Base-by-base conservation (phyloP, 129 eudicot genomes). In the Flaveria trinervia region DNA sequence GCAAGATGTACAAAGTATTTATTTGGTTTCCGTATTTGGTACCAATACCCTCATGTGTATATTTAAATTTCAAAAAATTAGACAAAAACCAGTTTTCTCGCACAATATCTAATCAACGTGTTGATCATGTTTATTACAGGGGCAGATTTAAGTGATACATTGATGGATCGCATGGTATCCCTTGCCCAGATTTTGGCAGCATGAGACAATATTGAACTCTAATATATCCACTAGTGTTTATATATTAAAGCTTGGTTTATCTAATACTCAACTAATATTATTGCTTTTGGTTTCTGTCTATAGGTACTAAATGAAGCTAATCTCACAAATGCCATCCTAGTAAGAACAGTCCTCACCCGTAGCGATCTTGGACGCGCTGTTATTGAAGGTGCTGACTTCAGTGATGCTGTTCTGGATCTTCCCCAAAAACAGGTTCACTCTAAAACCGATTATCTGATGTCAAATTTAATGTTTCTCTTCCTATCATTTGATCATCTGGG, bases 111-210 rank as follows among this genome's bases (percentile, higher is more conserved):
- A 67, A 79, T 56, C 41, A 56, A 45, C 20, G 9, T 17, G 9
- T 79, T 36, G 55, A 55, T 62, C 33, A 59, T 59, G 44, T 73
- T 68, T 59, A 77, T 76, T 74, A 43, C 86, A 94, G 98, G 98
- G 87, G 98, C 98, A 12, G 98, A 94, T 84, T 81, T 94, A 77
- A 94, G 98, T 75, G 98, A 94, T 75, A 94, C 98, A 16, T 80
- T 94, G 72, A 94, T 94, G 98, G 98, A 94, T 86, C 96, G 98
- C 68, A 94, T 94, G 98, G 98, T 92, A 86, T 77, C 88, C 41
- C 65, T 43, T 41, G 56, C 68, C 10, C 54, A 49, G 25, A 43
- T 9, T 56, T 55, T 12, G 71, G 54, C 54, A 75, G 70, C 71
- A 60, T 49, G 36, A 70, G n/a, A 15, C 46, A 43, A n/a, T 11